A percentile compares a stretch with the other conserved stretches of the same genome.
Evolutionary conservation across 768 basidiomycete species (phyloP).

Genomic region (Suillus subaureus): DNA sequence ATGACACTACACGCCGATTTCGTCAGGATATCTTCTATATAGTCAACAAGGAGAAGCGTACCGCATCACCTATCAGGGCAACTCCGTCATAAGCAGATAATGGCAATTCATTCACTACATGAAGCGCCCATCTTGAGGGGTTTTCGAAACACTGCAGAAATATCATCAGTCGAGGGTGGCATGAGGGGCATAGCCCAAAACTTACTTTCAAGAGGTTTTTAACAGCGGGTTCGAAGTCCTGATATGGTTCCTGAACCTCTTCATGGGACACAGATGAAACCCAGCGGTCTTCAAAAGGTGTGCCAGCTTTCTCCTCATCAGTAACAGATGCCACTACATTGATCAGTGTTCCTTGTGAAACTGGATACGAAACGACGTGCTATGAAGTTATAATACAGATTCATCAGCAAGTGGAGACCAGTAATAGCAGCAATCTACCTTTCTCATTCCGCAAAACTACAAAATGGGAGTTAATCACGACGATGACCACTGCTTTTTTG

Average conservation of each 20-base stretch:
- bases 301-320: conserved; percentile 29
- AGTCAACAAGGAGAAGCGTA: background rate
- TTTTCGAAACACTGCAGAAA: conserved; percentile 33
- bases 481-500: background rate
- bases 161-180: conserved; percentile 8
- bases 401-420: background rate
- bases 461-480: background rate
- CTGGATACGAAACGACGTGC: conserved; percentile 42
- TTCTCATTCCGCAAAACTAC: conserved; percentile 10
- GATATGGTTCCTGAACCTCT: conserved; percentile 30
- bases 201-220: conserved; percentile 18
- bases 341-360: conserved; percentile 33
- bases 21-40: background rate
- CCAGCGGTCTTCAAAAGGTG: conserved; percentile 29
- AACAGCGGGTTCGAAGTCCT: conserved; percentile 38
- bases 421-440: background rate
- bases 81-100: conserved; percentile 39
- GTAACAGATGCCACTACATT: conserved; percentile 36
- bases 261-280: conserved; percentile 26
- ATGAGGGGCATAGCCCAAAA: background rate
- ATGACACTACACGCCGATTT: conserved; percentile 28
- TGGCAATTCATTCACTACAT: conserved; percentile 39
- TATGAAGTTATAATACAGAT: conserved; percentile 15
- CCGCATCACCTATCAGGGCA: conserved; percentile 17
- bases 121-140: conserved; percentile 45